Evolutionary conservation across 305 asterid genomes (phyloP), one percentile per base, ranked within the genome.

Genomic region (Vinca major): DNA sequence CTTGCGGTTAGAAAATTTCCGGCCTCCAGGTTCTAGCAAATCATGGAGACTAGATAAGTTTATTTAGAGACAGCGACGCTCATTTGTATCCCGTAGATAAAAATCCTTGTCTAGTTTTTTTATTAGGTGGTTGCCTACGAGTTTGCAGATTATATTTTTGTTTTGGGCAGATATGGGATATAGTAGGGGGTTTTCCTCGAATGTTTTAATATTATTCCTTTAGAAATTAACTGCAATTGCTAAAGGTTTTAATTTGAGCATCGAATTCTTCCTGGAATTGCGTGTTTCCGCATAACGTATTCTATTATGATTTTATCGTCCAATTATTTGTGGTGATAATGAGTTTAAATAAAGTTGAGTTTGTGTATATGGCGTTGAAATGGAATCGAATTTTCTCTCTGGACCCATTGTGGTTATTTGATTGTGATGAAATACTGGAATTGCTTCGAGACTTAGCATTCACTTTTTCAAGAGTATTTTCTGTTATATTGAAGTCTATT

Each of bases 21-120:
- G 80, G 62, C 83, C 87, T 41, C 80, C 78, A 48, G 77, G 79
- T 75, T 63, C 77, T 47, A 69, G 63, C 65, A 83, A 78, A 79
- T 41, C 80, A 49, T 71, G 52, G 67, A 78, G 79, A 66, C 67
- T 83, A 72, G 85, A 78, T 74, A 80, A 78, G 66, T 83, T 83
- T 62, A 72, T 83, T 66, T 80, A 75, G 75, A 73, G 64, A 45
- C 43, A 50, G 71, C 57, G 69, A 75, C 74, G 71, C 66, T 63
- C 39, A 45, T 48, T 41, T 64, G 72, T 58, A 75, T 72, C 64
- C 65, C 65, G 77, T 64, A 74, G 78, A 73, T 52, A 74, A 78
- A 65, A 63, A 48, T 74, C 70, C 73, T 64, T 73, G 66, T 76
- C 72, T 76, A 71, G 76, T 9, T 62, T n/a, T 55, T 74, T n/a